phyloP scores from a whole-genome alignment of 306 rosid genomes.

The Pyrus bretschneideri region DNA sequence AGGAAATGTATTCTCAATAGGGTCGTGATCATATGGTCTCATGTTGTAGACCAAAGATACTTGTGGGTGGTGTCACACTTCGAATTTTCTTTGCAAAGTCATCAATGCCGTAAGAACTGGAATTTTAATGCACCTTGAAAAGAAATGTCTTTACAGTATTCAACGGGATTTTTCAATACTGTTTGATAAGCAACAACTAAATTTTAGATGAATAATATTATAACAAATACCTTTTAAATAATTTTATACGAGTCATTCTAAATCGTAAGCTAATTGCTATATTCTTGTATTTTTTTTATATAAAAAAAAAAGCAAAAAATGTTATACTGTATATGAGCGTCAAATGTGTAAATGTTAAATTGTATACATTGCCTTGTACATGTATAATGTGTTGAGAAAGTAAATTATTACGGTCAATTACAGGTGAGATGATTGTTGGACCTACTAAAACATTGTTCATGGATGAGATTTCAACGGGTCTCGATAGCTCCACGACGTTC shows the following conservation, averaged over 20 bases:
- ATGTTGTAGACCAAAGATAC: background rate
- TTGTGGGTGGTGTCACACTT: background rate
- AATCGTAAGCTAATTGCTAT: too few relatives aligned
- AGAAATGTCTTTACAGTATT: background rate
- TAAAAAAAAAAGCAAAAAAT: too few relatives aligned
- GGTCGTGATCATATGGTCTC: background rate
- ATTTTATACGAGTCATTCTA: background rate
- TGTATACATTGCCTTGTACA: background rate
- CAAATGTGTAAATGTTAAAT: too few relatives aligned
- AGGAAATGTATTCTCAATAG: too few relatives aligned
- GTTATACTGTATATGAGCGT: too few relatives aligned
- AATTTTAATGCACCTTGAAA: background rate
- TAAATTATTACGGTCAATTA: background rate
- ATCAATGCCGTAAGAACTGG: background rate
- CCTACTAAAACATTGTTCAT: conserved; percentile 77
- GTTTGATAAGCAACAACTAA: too few relatives aligned
- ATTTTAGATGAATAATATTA: background rate
- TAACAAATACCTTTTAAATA: background rate
- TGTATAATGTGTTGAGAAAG: background rate
- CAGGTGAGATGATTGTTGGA: conserved; percentile 94
- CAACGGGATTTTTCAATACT: too few relatives aligned
- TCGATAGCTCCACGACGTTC: conserved; percentile 88
- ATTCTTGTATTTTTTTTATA: too few relatives aligned
- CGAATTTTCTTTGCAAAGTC: background rate
- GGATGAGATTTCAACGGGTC: conserved; percentile 98